Base-by-base conservation (phyloP, 1,284 basidiomycete genomes). In the Heliocybe sulcata region DNA sequence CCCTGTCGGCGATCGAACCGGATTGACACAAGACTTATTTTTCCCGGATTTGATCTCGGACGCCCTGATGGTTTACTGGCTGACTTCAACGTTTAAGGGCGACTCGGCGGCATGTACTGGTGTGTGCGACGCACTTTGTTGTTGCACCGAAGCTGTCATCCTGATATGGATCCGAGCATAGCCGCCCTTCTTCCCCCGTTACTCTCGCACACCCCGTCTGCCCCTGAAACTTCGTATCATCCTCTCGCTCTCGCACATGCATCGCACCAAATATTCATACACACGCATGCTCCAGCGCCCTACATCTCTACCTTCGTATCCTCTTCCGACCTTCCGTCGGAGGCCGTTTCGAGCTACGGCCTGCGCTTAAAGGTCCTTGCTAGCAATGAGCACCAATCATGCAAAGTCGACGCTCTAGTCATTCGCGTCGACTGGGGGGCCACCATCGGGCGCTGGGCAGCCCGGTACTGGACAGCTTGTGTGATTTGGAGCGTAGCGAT, bases 401-500 rank as follows among this genome's bases (percentile, higher is more conserved):
- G 83, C 64, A 63, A 64, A 2, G 64, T 84, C 2, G 59, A 69
- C 0, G 69, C 67, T 1, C 59, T 93, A 1, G 59, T 63, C 0
- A 63, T 94, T 12, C 65, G 69, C 6, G 63, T 93, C 2, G 87
- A 92, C 64, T 84, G 82, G 80, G 72, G 74, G 65, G 74, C 79
- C n/a, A 86, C 83, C 1, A 57, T 88, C 8, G 89, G 89, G 3
- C 77, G 90, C 51, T 79, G 80, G 67, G 80, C 83, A 2, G 71
- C 82, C 11, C 76, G 93, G n/a, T 92, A 91, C 67, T 80, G 85
- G 52, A 83, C 81, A 29, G 83, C 83, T 0, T 63, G 86, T 0
- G 67, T 86, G 1, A 78, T 79, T 25, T 95, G 92, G 90, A 72
- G 81, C 0, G 68, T 86, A 1, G 91, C 84, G 0, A 74, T 90